Conservation (phyloP, 305 asterid genomes). For the Fraxinus sp. region DNA sequence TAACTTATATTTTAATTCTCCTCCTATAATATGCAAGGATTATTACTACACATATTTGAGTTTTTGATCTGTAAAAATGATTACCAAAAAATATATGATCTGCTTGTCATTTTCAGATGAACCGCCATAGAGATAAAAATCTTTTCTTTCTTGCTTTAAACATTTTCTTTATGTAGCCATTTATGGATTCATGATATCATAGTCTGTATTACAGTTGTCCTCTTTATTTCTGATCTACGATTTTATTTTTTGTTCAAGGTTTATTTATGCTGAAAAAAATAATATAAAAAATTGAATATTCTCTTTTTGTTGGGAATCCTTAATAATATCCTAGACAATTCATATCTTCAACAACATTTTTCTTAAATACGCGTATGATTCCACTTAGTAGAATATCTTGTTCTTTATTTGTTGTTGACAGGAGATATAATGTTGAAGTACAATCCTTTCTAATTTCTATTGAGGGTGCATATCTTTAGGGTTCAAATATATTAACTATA, state of each 20-base stretch:
- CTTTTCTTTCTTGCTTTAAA: not conserved
- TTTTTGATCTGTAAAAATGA: not conserved
- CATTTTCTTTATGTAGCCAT: not conserved
- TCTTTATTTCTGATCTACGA: not conserved
- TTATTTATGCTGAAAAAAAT: not conserved
- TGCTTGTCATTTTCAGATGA: not conserved
- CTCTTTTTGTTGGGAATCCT: not conserved
- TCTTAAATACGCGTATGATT: not conserved
- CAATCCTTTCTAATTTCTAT: not conserved
- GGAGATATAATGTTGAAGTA: not conserved
- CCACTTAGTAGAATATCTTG: not conserved
- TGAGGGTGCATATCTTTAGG: not conserved
- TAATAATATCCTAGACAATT: not conserved
- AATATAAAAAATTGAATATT: not conserved
- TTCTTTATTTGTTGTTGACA: not conserved
- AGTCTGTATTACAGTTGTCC: not conserved
- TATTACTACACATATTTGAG: not conserved
- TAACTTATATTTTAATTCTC: conserved; percentile 19
- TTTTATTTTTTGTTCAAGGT: not conserved
- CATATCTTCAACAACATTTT: not conserved
- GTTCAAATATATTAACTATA: not conserved
- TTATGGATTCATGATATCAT: not conserved
- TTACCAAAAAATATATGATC: not conserved
- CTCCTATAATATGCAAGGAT: not conserved
- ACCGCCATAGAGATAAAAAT: not conserved